These are phyloP conservation scores for Gossypium bickii DNA, from an alignment of 345 rosid genomes.

Conservation along the genomic window DNA sequence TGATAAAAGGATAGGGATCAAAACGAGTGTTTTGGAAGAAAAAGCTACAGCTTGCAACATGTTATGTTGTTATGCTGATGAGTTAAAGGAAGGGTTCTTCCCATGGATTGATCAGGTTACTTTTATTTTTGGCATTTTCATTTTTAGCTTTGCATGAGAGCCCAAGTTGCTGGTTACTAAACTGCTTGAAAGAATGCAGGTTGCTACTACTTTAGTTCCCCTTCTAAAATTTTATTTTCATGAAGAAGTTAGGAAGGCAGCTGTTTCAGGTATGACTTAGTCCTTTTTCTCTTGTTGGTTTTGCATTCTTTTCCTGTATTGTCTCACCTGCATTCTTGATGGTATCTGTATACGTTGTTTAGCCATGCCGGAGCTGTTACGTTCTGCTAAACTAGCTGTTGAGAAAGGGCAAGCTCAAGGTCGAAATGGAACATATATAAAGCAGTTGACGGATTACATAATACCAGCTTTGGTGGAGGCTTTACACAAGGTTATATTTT, in stretches of 20 bases:
- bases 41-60: conserved; percentile 99
- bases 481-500: conserved; percentile 49
- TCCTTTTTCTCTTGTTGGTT: conserved; percentile 7
- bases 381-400: conserved; percentile 58
- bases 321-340: neutral
- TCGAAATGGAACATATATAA: conserved; percentile 53
- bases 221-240: conserved; percentile 71
- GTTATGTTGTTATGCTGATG: conserved; percentile 98
- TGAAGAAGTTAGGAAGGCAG: conserved; percentile 78
- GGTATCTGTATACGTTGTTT: conserved; percentile 3
- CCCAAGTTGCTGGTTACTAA: conserved; percentile 9
- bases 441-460: conserved; percentile 59
- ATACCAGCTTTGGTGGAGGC: conserved; percentile 67
- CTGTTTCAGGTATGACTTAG: conserved; percentile 56
- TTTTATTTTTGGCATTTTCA: conserved; percentile 5
- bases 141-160: neutral
- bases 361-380: conserved; percentile 71
- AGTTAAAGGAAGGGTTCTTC: conserved; percentile 93
- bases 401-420: conserved; percentile 64
- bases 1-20: conserved; percentile 76
- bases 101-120: conserved; percentile 98
- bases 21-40: conserved; percentile 96
- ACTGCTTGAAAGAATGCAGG: conserved; percentile 32
- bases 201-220: conserved; percentile 62
- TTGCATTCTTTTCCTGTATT: conserved; percentile 8